Evolutionary conservation across 2,329 filamentous ascomycete genomes (phyloP).

Genomic region (Fusarium xyrophilum): DNA sequence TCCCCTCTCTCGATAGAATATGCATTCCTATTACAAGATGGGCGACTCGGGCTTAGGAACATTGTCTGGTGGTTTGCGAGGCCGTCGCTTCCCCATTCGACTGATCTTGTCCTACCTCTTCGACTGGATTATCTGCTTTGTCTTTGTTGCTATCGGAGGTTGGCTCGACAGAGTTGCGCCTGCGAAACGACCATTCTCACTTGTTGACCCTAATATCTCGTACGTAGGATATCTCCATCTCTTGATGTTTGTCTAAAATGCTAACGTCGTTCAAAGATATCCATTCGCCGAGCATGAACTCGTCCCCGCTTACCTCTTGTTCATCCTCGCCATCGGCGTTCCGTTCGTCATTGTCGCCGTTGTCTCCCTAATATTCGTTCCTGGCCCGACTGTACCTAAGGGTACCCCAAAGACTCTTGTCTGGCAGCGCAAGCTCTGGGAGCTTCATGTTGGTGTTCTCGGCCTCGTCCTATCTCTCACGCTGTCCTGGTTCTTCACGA

Average conservation of each 20-base stretch:
- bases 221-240: constrained; percentile 46
- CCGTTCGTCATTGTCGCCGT: constrained; percentile 74
- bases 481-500: constrained; percentile 79
- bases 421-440: constrained; percentile 87
- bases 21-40: constrained; percentile 39
- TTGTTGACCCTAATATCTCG: constrained; percentile 77
- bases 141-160: constrained; percentile 63
- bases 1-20: constrained; percentile 16
- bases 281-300: constrained; percentile 75
- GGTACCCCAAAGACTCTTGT: constrained; percentile 69
- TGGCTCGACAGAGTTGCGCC: constrained; percentile 67
- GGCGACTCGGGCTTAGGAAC: constrained; percentile 34
- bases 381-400: constrained; percentile 70
- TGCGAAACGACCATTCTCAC: constrained; percentile 74
- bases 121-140: constrained; percentile 75
- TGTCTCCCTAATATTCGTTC: constrained; percentile 73
- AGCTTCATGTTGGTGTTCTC: constrained; percentile 85
- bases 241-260: neutral
- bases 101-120: constrained; percentile 71
- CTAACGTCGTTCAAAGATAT: constrained; percentile 56
- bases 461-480: constrained; percentile 78
- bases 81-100: constrained; percentile 42
- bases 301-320: constrained; percentile 70
- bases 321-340: constrained; percentile 66
- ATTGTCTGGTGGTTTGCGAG: constrained; percentile 21